A percentile compares a stretch with the other conserved stretches of the same genome.
Conservation (phyloP, 192 early-diverging fungal species). For the Funneliformis mosseae region DNA sequence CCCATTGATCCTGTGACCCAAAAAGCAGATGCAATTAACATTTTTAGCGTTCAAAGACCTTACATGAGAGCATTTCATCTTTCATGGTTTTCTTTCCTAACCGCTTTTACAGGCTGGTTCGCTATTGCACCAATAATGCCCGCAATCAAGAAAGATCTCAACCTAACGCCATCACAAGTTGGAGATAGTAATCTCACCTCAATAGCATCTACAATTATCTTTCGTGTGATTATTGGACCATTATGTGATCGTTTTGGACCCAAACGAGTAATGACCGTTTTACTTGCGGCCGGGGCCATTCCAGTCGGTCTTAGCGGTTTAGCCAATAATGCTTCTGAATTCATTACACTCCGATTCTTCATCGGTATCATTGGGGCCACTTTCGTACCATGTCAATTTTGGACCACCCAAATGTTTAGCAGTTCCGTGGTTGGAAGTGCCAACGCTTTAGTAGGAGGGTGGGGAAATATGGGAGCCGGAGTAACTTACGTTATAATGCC, state of each 20-base stretch:
- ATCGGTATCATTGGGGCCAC: constrained; percentile 64
- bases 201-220: constrained; percentile 61
- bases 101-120: constrained; percentile 60
- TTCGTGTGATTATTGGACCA: constrained; percentile 53
- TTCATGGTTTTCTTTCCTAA: constrained; percentile 48
- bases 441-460: constrained; percentile 69
- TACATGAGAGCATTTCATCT: constrained; percentile 44
- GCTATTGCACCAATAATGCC: constrained; percentile 59
- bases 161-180: constrained; percentile 47
- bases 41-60: constrained; percentile 38
- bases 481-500: constrained; percentile 66
- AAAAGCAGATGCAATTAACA: constrained; percentile 45
- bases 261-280: constrained; percentile 51
- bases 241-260: constrained; percentile 51
- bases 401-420: constrained; percentile 65
- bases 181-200: constrained; percentile 51
- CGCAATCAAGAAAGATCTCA: constrained; percentile 58
- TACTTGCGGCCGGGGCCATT: constrained; percentile 59
- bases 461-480: constrained; percentile 72
- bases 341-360: constrained; percentile 55
- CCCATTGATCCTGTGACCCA: constrained; percentile 35
- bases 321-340: constrained; percentile 44
- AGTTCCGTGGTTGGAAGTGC: constrained; percentile 62
- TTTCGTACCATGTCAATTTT: constrained; percentile 75
- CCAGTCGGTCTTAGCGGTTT: constrained; percentile 53